A percentile compares a stretch with the other conserved stretches of the same genome.
Conservation (phyloP, 2,329 filamentous ascomycete species). For the Aureobasidium mangrovei region DNA sequence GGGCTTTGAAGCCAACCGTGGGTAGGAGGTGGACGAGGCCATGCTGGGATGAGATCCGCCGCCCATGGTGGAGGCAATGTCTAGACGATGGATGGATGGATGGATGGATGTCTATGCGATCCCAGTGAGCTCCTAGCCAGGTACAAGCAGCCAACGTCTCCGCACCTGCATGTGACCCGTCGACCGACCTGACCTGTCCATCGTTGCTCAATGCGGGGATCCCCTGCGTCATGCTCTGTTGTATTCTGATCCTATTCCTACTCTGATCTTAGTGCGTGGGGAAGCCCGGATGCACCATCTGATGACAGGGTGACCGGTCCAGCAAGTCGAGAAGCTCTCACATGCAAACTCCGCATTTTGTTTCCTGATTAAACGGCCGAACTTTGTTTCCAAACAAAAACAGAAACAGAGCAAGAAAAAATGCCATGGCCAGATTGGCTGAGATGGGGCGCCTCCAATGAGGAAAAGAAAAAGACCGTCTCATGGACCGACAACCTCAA, state of each 20-base stretch:
- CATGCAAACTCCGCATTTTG: conserved; percentile 7
- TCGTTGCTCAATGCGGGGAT: conserved; percentile 1
- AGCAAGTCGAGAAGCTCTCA: background rate
- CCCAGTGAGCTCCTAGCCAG: background rate
- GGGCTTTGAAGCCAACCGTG: conserved; percentile 42
- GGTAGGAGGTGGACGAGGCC: conserved; percentile 33
- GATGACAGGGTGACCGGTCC: too few species aligned
- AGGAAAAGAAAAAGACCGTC: conserved; percentile 28
- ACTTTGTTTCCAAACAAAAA: background rate
- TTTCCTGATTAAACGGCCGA: background rate
- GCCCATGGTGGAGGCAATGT: conserved; percentile 24
- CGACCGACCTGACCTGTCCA: background rate
- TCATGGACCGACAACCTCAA: conserved; percentile 34
- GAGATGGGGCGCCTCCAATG: conserved; percentile 17
- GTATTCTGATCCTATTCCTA: background rate
- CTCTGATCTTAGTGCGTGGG: background rate
- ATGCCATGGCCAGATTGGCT: conserved; percentile 19
- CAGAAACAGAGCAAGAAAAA: background rate
- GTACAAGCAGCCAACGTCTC: background rate
- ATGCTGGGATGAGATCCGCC: conserved; percentile 27
- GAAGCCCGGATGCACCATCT: background rate
- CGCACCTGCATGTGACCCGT: background rate
- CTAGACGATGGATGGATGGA: background rate
- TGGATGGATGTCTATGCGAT: background rate
- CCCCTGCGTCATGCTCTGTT: background rate